These are phyloP conservation scores for Mycena crocata DNA, from an alignment of 768 basidiomycete genomes.

Conservation along the genomic window DNA sequence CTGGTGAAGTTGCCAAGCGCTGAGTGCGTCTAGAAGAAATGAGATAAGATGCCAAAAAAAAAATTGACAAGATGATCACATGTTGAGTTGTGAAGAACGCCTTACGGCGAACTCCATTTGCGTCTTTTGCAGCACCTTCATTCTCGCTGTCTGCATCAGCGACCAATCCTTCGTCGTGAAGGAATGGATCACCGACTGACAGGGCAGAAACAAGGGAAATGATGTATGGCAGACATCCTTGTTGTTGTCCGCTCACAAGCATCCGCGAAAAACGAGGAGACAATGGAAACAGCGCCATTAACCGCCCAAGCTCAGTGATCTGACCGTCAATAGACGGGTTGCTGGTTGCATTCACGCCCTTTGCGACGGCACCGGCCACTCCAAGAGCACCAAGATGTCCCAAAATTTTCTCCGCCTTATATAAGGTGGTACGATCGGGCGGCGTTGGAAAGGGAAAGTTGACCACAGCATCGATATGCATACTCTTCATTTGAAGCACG, in stretches of 20 bases:
- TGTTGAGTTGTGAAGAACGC: constrained; percentile 87
- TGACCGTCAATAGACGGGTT: constrained; percentile 57
- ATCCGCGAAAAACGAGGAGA: constrained; percentile 96
- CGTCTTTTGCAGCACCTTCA: constrained; percentile 48
- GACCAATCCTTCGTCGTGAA: constrained; percentile 63
- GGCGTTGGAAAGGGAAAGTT: constrained; percentile 99
- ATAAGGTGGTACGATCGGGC: constrained; percentile 81
- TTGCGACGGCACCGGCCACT: constrained; percentile 35
- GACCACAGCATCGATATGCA: constrained; percentile 96
- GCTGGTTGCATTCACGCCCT: constrained; percentile 39
- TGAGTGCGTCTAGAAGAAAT: constrained; percentile 69
- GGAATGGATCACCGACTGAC: constrained; percentile 95
- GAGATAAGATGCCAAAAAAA: background rate
- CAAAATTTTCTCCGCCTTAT: constrained; percentile 85
- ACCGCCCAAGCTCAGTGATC: constrained; percentile 90
- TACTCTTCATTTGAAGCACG: constrained; percentile 98
- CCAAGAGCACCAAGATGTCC: constrained; percentile 86
- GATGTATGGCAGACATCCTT: constrained; percentile 85
- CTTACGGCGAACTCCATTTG: constrained; percentile 65
- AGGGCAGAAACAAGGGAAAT: constrained; percentile 91
- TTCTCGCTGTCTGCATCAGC: constrained; percentile 46
- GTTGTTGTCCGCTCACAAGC: constrained; percentile 92
- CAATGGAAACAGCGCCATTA: constrained; percentile 94
- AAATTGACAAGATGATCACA: constrained; percentile 54
- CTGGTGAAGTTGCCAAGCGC: constrained; percentile 84